Evolutionary conservation across 208 protist species (phyloP), one percentile per base, ranked within the genome.

Genomic region (Phytomonas serpens): DNA sequence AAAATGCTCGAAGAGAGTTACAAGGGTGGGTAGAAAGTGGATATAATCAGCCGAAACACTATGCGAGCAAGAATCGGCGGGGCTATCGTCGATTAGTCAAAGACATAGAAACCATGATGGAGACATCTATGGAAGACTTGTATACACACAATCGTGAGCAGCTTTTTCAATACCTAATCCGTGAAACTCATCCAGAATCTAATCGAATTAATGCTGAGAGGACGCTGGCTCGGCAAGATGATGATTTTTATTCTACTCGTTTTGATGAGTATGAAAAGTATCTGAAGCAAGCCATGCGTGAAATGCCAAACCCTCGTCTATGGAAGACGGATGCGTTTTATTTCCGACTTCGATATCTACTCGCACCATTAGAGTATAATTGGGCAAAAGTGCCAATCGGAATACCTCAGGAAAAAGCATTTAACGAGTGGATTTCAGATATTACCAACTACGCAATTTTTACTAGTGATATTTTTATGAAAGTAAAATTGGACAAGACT

Each of bases 261-360:
- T 93, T 93, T 71, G 88, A 93, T 10, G 88, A 93, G 75, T 92
- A 93, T 66, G 90, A 96, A 70, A 89, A 89, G 73, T 91, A 83
- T 76, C 69, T 93, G 64, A 96, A 96, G 77, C 90, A 96, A 65
- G 77, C 78, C 23, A 93, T 96, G 90, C 84, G 90, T 14, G 88
- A 96, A 69, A 93, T 96, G 86, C 88, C 90, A 9, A 96, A 96
- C 72, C 88, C 90, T 29, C 88, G 88, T 13, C 79, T 96, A 4
- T 96, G 90, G 88, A 93, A 93, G 76, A 96, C 90, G 0, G 90
- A 96, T 72, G 88, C 90, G 23, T 96, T 96, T 77, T 96, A 96
- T 77, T 93, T 96, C 74, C 86, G 90, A 61, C 80, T 96, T 23
- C 80, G 90, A 11, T 96, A 96, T 64, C 79, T 96, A 4, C 47